Evolutionary conservation across 208 protist genomes (phyloP).

Genomic region (Trypanosomatidae sp.): DNA sequence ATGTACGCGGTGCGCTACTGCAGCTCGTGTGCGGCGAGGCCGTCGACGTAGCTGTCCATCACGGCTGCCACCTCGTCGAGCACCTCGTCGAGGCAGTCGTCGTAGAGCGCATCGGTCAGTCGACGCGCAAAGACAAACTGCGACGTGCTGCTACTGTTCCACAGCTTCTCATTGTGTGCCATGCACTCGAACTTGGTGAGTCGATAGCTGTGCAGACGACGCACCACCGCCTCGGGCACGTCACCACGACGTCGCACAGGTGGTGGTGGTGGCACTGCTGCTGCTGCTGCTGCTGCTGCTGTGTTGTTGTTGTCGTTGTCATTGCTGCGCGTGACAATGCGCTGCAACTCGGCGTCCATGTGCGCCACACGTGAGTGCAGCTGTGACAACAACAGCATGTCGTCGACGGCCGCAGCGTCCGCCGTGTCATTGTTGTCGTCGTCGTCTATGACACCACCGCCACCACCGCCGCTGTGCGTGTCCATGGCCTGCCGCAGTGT

Average conservation of each 20-base stretch:
- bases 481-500: no score
- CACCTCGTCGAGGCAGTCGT: slow-evolving; percentile 70
- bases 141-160: slow-evolving; percentile 71
- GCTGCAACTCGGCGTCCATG: no score
- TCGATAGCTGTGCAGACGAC: slow-evolving; percentile 49
- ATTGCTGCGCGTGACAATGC: no score
- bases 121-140: slow-evolving; percentile 76
- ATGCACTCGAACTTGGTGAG: slow-evolving; percentile 69
- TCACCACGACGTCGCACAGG: slow-evolving; percentile 11
- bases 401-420: no score
- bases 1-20: slow-evolving; percentile 16
- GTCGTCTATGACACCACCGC: no score
- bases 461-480: no score
- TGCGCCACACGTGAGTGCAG: no score
- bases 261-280: background rate
- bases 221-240: slow-evolving; percentile 41
- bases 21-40: slow-evolving; percentile 67
- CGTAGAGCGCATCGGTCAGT: slow-evolving; percentile 46
- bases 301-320: no score
- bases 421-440: no score
- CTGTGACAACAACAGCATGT: no score
- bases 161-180: slow-evolving; percentile 65
- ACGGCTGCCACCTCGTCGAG: slow-evolving; percentile 55
- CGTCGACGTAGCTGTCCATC: slow-evolving; percentile 82
- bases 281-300: background rate